Percentiles rank a stretch among this genome's conserved stretches.
These are phyloP conservation scores for Pleurotus giganteus DNA, from an alignment of 768 basidiomycete species.

Conservation along the genomic window DNA sequence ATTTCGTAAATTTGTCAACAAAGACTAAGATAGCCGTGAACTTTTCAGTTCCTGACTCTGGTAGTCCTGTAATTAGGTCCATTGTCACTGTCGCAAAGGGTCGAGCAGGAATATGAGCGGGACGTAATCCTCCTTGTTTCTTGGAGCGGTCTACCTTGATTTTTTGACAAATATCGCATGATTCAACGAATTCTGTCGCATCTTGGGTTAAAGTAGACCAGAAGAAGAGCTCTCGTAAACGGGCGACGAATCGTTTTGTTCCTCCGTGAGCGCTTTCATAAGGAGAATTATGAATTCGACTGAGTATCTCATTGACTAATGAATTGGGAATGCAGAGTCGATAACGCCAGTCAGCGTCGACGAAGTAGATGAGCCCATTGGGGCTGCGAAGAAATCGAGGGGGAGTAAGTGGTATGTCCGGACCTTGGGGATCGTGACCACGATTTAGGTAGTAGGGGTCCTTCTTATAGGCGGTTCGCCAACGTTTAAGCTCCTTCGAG, in stretches of 20 bases:
- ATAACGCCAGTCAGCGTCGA: slow-evolving; percentile 8
- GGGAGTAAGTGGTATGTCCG: background rate
- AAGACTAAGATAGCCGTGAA: slow-evolving; percentile 24
- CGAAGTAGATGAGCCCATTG: slow-evolving; percentile 11
- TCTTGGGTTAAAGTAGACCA: slow-evolving; percentile 13
- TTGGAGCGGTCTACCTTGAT: slow-evolving; percentile 16
- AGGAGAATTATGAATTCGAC: background rate
- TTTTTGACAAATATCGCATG: slow-evolving; percentile 26
- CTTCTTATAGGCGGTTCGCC: background rate
- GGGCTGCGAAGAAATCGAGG: background rate
- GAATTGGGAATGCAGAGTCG: slow-evolving; percentile 7
- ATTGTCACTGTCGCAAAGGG: slow-evolving; percentile 19
- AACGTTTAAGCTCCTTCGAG: background rate
- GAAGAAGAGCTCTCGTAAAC: slow-evolving; percentile 2
- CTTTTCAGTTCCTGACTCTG: slow-evolving; percentile 13
- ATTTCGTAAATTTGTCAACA: slow-evolving; percentile 29
- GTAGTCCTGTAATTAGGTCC: slow-evolving; percentile 23
- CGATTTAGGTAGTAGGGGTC: background rate
- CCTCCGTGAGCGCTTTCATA: background rate
- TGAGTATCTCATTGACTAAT: background rate
- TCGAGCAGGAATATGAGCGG: slow-evolving; percentile 18
- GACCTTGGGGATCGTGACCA: background rate
- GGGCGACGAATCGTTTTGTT: background rate
- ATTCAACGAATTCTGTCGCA: slow-evolving; percentile 6
- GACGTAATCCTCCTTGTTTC: slow-evolving; percentile 16